Evolutionary conservation across 2,329 filamentous ascomycete genomes (phyloP), one percentile per base, ranked within the genome.

Genomic region (Diplocarpon rosae): DNA sequence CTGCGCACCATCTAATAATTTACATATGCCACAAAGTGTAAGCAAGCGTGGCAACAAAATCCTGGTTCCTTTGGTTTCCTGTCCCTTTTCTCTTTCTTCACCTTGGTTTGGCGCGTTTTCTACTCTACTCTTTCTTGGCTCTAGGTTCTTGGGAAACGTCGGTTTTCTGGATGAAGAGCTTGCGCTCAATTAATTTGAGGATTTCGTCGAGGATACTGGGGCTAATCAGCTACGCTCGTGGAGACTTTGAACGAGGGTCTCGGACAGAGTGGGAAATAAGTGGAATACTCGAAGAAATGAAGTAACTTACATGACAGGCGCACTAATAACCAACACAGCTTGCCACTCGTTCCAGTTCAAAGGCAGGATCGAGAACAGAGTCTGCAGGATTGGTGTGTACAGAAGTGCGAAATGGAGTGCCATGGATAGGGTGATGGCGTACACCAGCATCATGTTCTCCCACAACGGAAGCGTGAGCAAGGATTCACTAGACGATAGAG

Each of bases 361-460:
- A 9, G 92, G 89, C 51, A 95, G 67, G 53, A 98, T 96, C 31
- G 85, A 85, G 69, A 98, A 98, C 47, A 98, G 69, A 7, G 70
- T 71, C 67, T 95, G 90, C 47, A 98, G 68, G 67, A 95, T 78
- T 0, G 93, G 92, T 2, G 82, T 83, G 67, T 98, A 98, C 31
- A 98, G 74, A 39, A 98, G 81, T 17, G 81, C 85, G 64, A 96
- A 95, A 72, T 98, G 92, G 45, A 98, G 74, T 1, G 78, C 79
- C 92, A 98, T 98, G 32, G 86, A 94, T 51, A 98, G 70, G 10
- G 76, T 72, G 61, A 98, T 95, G 51, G 92, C 93, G 59, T 94
- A 95, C 44, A 98, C 86, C 14, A 98, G 80, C 75, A 95, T 92
- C 83, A 95, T 92, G 69, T 98, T 98, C 62, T 90, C 79, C 90